Evolutionary conservation across 495 filamentous ascomycete species (phyloP).

Genomic region (Aspergillus heteromorphus): DNA sequence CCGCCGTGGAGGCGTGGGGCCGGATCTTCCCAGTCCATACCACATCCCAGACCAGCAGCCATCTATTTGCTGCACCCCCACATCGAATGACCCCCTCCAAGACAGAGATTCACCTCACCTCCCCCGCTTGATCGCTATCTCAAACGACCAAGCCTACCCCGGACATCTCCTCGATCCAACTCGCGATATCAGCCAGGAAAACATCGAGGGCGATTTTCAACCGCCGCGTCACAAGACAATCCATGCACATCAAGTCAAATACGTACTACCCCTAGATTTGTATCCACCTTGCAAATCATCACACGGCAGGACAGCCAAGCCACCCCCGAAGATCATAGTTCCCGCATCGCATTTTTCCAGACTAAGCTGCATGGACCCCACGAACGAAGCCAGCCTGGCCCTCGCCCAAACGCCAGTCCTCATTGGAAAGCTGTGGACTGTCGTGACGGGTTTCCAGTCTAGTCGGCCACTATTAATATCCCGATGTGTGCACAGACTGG

Average conservation of each 20-base stretch:
- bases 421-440: slow-evolving; percentile 43
- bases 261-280: slow-evolving; percentile 7
- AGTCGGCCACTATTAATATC: slow-evolving; percentile 36
- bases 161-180: slow-evolving; percentile 34
- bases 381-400: slow-evolving; percentile 33
- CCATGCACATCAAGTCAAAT: slow-evolving; percentile 29
- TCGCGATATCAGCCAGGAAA: slow-evolving; percentile 34
- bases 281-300: background rate
- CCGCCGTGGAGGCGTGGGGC: too few relatives aligned
- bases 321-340: background rate
- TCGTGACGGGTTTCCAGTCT: slow-evolving; percentile 38
- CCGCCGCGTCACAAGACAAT: slow-evolving; percentile 29
- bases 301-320: background rate
- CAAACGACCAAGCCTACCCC: slow-evolving; percentile 35
- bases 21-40: too few relatives aligned
- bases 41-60: background rate
- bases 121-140: slow-evolving; percentile 42
- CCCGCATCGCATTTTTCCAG: slow-evolving; percentile 31
- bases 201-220: slow-evolving; percentile 34
- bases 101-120: slow-evolving; percentile 44
- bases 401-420: slow-evolving; percentile 37
- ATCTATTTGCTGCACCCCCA: too few relatives aligned
- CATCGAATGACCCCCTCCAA: too few relatives aligned
- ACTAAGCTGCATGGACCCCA: slow-evolving; percentile 42
- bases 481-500: slow-evolving; percentile 40